Evolutionary conservation across 768 basidiomycete species (phyloP), one percentile per base, ranked within the genome.

Genomic region (Tulasnella sp.): DNA sequence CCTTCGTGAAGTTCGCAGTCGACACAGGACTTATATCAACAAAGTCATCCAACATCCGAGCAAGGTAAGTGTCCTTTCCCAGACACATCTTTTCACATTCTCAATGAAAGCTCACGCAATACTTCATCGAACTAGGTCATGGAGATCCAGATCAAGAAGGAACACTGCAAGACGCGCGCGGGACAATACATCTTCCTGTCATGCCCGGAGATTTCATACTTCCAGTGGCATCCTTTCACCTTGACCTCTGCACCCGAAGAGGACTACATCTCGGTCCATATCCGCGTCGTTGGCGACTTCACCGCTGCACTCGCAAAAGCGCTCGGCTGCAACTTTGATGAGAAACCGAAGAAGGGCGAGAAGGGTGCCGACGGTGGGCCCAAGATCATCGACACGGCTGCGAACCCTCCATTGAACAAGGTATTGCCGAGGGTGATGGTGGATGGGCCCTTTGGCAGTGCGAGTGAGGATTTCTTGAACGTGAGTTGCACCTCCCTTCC

Each of bases 141-240:
- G 75, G 93, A 97, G 73, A 74, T 98, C 27, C 95, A 96, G 72
- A 94, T 97, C 78, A 96, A 94, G 78, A 96, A 96, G 73, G 94
- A 96, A 68, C 87, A 85, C 73, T 90, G 82, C 0, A 84, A 75
- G 1, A 82, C 81, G 27, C 79, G 84, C 10, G 90, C 92, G 1
- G 92, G 92, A 19, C 89, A 95, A 58, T 97, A 96, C 72, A 88
- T 97, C 70, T 93, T 95, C 77, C 71, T 96, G 51, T 84, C 77
- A 64, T 92, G 89, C 73, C 94, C 93, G 8, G 88, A 91, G 71
- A 76, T 97, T 48, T 90, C 86, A 19, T 95, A 91, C 75, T 94
- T 86, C 78, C 91, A 96, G 70, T 97, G 92, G 88, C 94, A 97
- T 68, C 92, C 93, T 8, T 96, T 96, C 78, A 95, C 93, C 15